Base-by-base conservation (phyloP, 805 yeast genomes). In the Saccharomycopsis synnaedendra region DNA sequence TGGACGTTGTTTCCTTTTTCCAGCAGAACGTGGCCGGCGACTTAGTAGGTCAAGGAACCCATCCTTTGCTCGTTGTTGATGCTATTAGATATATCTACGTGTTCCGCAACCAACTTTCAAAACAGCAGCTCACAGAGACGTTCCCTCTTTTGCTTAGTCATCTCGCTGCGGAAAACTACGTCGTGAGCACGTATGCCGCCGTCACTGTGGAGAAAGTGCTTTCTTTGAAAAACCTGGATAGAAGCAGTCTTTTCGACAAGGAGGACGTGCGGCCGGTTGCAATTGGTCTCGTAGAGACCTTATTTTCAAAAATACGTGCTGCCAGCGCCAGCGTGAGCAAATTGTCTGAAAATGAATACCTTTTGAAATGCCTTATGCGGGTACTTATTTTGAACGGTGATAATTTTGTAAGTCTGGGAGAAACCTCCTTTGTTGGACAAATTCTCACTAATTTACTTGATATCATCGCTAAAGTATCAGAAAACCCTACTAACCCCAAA, bases 401-500 rank as follows among this genome's bases (percentile, higher is more conserved):
- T 35, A 59, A 66, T 4, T 66, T 73, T 46, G 66, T 40, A 4
- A 39, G 38, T 9, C n/a, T 74, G 41, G 36, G 36, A n/a, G 56
- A 68, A 10, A 60, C 75, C 30, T 49, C 44, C 34, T 48, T 48
- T 44, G 39, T 48, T 7, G 46, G 49, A 31, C 11, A 38, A 31
- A 49, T 70, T 7, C 67, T 86, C 36, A 70, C 74, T 34, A 89
- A 89, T 60, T 67, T 90, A 40, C 64, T 89, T 41, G 68, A 73
- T 45, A 84, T 93, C 43, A 70, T 89, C 43, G 71, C 70, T 10
- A 75, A 78, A 10, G 87, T 89, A 47, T 70, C 88, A 29, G 80
- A 79, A 56, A 93, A 93, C 58, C 99, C 99, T 4, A 85, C 97
- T 4, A 93, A 93, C 64, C 98, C 99, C 41, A 78, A 82, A 57